phyloP scores from a whole-genome alignment of 2,329 filamentous ascomycete species.

The Orbilia ellipsospora region DNA sequence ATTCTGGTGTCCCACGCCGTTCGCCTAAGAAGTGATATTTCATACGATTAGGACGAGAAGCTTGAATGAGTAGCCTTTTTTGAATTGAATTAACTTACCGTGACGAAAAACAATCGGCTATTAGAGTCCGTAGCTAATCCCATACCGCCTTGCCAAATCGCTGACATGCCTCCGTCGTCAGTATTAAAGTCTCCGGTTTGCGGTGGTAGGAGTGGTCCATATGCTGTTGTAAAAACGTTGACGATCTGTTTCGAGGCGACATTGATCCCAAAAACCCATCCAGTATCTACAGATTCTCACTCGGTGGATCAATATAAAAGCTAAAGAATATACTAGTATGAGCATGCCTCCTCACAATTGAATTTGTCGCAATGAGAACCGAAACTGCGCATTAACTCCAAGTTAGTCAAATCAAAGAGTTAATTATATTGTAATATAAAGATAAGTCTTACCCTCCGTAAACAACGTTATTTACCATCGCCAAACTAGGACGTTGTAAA shows the following conservation, averaged over 20 bases:
- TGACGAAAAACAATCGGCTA: slow-evolving; percentile 60
- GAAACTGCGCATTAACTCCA: slow-evolving; percentile 60
- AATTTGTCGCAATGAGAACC: slow-evolving; percentile 70
- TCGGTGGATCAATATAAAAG: not conserved
- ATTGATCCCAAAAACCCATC: slow-evolving; percentile 67
- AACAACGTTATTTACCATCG: slow-evolving; percentile 65
- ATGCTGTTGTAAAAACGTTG: slow-evolving; percentile 63
- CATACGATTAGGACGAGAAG: not conserved
- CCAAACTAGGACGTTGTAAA: slow-evolving; percentile 67
- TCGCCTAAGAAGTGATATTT: slow-evolving; percentile 36
- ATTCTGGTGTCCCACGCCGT: slow-evolving; percentile 59
- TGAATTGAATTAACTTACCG: slow-evolving; percentile 34
- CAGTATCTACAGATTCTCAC: slow-evolving; percentile 62
- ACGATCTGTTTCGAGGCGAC: slow-evolving; percentile 62
- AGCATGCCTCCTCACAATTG: slow-evolving; percentile 62
- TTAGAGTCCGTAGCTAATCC: slow-evolving; percentile 60
- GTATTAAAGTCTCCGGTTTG: slow-evolving; percentile 60
- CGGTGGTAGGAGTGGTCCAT: slow-evolving; percentile 62
- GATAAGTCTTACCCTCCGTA: slow-evolving; percentile 64
- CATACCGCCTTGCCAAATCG: slow-evolving; percentile 63
- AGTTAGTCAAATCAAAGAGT: not conserved
- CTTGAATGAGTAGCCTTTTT: not conserved
- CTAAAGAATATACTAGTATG: not conserved
- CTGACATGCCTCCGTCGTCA: slow-evolving; percentile 62
- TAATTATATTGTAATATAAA: not conserved